phyloP scores from a whole-genome alignment of 164 flowering plant species.

The Umbellularia californica region DNA sequence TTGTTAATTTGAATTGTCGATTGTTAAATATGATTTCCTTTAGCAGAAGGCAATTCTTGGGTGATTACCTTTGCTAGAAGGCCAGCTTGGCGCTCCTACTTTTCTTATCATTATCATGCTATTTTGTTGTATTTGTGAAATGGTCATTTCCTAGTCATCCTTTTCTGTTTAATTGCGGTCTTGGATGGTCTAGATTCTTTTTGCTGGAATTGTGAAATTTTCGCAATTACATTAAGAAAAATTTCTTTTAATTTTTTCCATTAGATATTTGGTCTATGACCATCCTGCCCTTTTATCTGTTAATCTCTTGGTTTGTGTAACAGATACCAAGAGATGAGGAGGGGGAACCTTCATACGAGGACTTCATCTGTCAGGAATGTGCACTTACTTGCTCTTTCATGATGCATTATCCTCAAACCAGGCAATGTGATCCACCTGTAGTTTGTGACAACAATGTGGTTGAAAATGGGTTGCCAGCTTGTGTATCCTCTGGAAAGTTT shows the following conservation, averaged over 20 bases:
- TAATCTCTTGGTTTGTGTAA: constrained; percentile 2
- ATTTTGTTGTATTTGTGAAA: too few relatives aligned
- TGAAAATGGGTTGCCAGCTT: constrained; percentile 25
- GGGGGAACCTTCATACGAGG: constrained; percentile 87
- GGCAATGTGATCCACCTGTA: constrained; percentile 23
- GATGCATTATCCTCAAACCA: constrained; percentile 52
- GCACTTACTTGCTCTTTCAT: constrained; percentile 62
- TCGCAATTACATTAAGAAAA: not conserved
- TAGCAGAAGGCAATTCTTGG: too few relatives aligned
- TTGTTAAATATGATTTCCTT: too few relatives aligned
- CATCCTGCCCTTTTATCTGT: not conserved
- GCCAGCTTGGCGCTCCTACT: too few relatives aligned
- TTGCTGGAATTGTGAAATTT: too few relatives aligned
- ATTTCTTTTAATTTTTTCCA: not conserved
- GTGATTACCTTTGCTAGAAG: too few relatives aligned
- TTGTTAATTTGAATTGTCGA: too few relatives aligned
- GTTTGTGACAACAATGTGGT: constrained; percentile 28
- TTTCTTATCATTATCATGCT: too few relatives aligned
- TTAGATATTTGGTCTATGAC: not conserved
- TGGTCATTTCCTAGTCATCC: too few relatives aligned
- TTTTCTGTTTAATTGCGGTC: too few relatives aligned
- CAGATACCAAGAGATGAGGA: constrained; percentile 96
- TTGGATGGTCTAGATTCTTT: too few relatives aligned
- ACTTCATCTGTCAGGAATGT: constrained; percentile 77
- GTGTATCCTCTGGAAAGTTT: constrained; percentile 26